These are phyloP conservation scores for Salvia splendens DNA, from an alignment of 257 asterid genomes.

Conservation along the genomic window DNA sequence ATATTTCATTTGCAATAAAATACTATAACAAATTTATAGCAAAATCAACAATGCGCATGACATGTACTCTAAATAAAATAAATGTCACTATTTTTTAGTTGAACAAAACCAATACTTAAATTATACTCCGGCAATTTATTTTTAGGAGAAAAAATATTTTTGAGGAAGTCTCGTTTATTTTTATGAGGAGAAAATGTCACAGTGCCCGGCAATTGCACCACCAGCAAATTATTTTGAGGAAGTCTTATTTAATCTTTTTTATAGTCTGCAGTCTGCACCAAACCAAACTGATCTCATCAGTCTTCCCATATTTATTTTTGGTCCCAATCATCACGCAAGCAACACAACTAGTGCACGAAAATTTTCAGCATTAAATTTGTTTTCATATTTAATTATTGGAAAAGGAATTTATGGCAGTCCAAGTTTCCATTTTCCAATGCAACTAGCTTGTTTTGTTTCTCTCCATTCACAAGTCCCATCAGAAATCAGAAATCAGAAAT, in stretches of 20 bases:
- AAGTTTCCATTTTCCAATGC: slow-evolving; percentile 20
- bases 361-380: slow-evolving; percentile 22
- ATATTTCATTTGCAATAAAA: no score
- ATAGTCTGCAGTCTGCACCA: background rate
- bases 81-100: no score
- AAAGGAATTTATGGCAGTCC: slow-evolving; percentile 1
- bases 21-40: no score
- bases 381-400: slow-evolving; percentile 8
- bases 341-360: background rate
- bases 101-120: background rate
- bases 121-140: background rate
- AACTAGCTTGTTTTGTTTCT: background rate
- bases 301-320: slow-evolving; percentile 7
- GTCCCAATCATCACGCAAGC: slow-evolving; percentile 21
- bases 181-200: no score
- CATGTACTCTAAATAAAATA: no score
- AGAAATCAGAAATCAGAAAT: background rate
- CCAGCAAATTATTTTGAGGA: background rate
- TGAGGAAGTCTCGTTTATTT: no score
- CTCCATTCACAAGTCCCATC: background rate
- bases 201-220: no score
- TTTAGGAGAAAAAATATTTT: no score
- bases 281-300: slow-evolving; percentile 4
- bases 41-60: no score
- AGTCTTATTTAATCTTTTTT: background rate